These are phyloP conservation scores for Pseudogymnoascus sp. DNA, from an alignment of 2,329 filamentous ascomycete species.

Conservation along the genomic window DNA sequence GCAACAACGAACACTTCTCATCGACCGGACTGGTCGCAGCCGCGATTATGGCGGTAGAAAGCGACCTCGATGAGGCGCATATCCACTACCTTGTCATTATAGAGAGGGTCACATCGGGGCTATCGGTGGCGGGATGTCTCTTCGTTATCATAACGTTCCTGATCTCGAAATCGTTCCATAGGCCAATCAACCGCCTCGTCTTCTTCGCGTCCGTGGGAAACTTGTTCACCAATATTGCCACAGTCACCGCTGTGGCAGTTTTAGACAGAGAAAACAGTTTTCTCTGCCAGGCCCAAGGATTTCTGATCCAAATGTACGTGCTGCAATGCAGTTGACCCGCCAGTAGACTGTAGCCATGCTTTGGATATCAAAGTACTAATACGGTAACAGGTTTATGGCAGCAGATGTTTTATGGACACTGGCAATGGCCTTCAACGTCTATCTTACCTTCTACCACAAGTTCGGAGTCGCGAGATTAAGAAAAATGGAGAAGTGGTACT, in stretches of 20 bases:
- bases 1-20: neutral
- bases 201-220: conserved; percentile 82
- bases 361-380: conserved; percentile 6
- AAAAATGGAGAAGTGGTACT: conserved; percentile 62
- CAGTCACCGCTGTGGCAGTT: conserved; percentile 61
- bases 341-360: neutral
- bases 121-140: conserved; percentile 63
- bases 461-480: conserved; percentile 59
- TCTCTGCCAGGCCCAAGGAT: conserved; percentile 63
- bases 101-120: conserved; percentile 60
- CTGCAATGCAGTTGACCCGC: neutral
- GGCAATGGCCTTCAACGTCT: conserved; percentile 78
- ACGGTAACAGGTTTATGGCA: conserved; percentile 58
- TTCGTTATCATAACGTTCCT: conserved; percentile 68
- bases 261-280: conserved; percentile 32
- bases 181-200: conserved; percentile 78
- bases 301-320: conserved; percentile 73
- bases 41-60: neutral
- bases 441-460: conserved; percentile 70
- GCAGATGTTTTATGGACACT: conserved; percentile 71
- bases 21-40: neutral
- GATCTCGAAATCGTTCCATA: conserved; percentile 61
- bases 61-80: conserved; percentile 24
- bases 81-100: conserved; percentile 50
- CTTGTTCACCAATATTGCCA: conserved; percentile 67